Evolutionary conservation across 2,329 filamentous ascomycete species (phyloP).

Genomic region (Thielaviopsis populi): DNA sequence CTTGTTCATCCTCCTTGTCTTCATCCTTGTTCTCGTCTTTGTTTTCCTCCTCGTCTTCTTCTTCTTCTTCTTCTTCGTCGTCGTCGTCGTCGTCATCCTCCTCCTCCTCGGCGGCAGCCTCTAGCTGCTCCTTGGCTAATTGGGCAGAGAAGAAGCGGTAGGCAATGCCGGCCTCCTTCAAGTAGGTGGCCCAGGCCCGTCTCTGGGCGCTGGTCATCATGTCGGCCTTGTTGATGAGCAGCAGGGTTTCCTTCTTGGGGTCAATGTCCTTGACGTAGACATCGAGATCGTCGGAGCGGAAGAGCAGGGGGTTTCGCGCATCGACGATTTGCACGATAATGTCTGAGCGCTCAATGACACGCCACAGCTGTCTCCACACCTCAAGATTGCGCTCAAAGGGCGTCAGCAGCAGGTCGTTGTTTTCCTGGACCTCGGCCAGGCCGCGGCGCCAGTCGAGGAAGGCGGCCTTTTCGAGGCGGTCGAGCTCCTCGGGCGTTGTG

Average conservation of each 20-base stretch:
- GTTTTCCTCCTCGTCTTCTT: constrained; percentile 22
- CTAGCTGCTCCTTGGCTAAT: constrained; percentile 77
- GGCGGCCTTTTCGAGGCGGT: constrained; percentile 60
- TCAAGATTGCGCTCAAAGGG: constrained; percentile 95
- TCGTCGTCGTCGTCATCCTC: background rate
- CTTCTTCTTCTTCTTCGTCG: constrained; percentile 35
- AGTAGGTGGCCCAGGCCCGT: constrained; percentile 70
- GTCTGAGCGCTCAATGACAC: constrained; percentile 93
- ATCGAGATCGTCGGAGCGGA: constrained; percentile 87
- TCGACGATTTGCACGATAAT: constrained; percentile 97
- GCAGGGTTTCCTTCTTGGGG: constrained; percentile 69
- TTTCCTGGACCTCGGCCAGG: constrained; percentile 83
- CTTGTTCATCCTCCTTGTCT: too few species aligned
- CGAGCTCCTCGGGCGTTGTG: constrained; percentile 72
- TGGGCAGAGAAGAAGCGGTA: constrained; percentile 96
- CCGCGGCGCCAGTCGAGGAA: constrained; percentile 81
- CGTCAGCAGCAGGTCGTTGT: constrained; percentile 88
- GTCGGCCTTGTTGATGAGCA: constrained; percentile 96
- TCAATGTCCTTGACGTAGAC: constrained; percentile 89
- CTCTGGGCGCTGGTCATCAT: constrained; percentile 91
- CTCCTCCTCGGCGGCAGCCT: constrained; percentile 35
- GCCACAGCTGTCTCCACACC: constrained; percentile 95
- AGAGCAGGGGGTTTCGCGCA: constrained; percentile 83
- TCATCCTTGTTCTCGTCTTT: constrained; percentile 16
- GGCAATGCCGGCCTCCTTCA: constrained; percentile 63